These are phyloP conservation scores for Neonectria magnoliae DNA, from an alignment of 2,329 filamentous ascomycete genomes.

Conservation along the genomic window DNA sequence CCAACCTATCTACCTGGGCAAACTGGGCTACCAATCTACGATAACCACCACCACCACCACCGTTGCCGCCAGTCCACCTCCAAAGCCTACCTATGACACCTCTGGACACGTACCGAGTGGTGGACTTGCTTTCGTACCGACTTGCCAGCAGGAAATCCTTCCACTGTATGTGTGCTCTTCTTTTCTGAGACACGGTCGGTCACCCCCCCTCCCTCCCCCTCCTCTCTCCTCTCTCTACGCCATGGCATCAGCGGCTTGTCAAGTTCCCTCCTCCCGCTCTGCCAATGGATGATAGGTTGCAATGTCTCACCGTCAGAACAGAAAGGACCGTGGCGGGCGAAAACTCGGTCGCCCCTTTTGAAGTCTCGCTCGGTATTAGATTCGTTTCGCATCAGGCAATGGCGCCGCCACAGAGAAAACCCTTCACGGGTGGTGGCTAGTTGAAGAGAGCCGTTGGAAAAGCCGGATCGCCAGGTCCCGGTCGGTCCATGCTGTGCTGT, in stretches of 20 bases:
- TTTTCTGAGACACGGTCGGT: background rate
- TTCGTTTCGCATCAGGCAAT: slow-evolving; percentile 20
- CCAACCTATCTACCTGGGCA: slow-evolving; percentile 6
- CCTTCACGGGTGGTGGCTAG: slow-evolving; percentile 2
- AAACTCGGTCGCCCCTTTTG: slow-evolving; percentile 16
- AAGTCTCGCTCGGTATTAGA: slow-evolving; percentile 12
- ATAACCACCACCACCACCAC: slow-evolving; percentile 2
- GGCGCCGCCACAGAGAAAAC: slow-evolving; percentile 25
- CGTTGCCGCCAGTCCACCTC: background rate
- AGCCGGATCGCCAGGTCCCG: slow-evolving; percentile 2
- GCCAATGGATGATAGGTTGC: background rate
- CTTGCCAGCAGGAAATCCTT: background rate
- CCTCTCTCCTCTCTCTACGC: background rate
- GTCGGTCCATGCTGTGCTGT: slow-evolving; percentile 3
- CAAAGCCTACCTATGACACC: background rate
- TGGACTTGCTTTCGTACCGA: slow-evolving; percentile 1
- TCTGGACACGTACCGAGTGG: slow-evolving; percentile 2
- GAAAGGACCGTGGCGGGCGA: background rate
- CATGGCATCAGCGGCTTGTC: slow-evolving; percentile 2
- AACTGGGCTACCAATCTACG: background rate
- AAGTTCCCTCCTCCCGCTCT: slow-evolving; percentile 1
- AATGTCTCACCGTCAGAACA: background rate
- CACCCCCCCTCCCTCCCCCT: background rate
- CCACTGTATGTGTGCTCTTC: background rate
- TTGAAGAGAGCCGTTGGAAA: background rate